Base-by-base conservation (phyloP, 352 stramenopile genomes). In the Aphanomyces astaci region DNA sequence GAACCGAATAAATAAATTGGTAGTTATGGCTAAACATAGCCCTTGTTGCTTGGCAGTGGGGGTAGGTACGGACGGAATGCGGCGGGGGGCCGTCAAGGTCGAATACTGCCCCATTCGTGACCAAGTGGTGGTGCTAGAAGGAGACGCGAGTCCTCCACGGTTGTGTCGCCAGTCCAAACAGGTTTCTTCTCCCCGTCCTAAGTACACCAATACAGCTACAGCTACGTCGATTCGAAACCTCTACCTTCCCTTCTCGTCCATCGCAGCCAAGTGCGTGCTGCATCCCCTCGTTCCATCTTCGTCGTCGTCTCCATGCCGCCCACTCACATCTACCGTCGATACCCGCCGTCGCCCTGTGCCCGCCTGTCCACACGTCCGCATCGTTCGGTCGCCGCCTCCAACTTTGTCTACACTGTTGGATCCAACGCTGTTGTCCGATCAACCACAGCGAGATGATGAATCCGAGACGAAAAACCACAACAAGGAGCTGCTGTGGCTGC, bases 401-500 rank as follows among this genome's bases (percentile, higher is more conserved):
- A 27, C 19, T 10, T 43, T 15, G 36, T 15, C 36, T 15, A 15
- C 36, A 7, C 51, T 9, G 1, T 32, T 13, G 7, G 7, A 25
- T 5, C 7, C 25, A 9, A n/a, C 51, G 22, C 22, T 10, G 15
- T 39, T n/a, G 51, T 59, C 51, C n/a, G 30, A n/a, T 9, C 22
- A 39, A 25, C 51, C 51, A 19, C 27, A 32, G 22, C 51, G 36
- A 7, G 36, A 43, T 39, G 56, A 49, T 13, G 56, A 64, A 22
- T 17, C 31, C 15, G 62, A 68, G 46, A 59, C 46, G 7, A 45
- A 68, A n/a, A 64, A 53, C n/a, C 43, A 49, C 56, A 64, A 64
- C 10, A 68, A 68, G 28, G 62, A 91, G 56, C 66, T 91, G 54
- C 76, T 81, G 57, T 93, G 84, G 84, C 78, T 87, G 32, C 75